These are phyloP conservation scores for Tuber microsphaerosporum DNA, from an alignment of 495 filamentous ascomycete genomes.

Conservation along the genomic window DNA sequence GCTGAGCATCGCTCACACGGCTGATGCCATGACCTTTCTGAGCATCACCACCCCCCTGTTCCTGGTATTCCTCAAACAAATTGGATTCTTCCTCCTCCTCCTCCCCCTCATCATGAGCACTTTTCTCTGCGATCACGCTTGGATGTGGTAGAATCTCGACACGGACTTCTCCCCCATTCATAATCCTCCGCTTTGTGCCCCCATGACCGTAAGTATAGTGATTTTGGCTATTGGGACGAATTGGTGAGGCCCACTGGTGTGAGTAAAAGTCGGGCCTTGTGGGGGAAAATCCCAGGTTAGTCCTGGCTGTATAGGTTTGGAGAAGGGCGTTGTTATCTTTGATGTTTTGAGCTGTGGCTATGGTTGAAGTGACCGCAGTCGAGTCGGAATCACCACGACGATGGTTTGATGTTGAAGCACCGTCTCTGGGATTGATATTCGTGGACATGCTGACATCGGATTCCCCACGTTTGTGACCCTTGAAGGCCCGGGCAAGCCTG, in stretches of 20 bases:
- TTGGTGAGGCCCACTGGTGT: conserved; percentile 11
- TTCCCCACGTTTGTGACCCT: conserved; percentile 34
- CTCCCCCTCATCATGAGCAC: not conserved
- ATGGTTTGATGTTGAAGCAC: conserved; percentile 19
- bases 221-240: conserved; percentile 13
- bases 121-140: conserved; percentile 3
- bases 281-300: not conserved
- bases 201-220: conserved; percentile 19
- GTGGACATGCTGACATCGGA: conserved; percentile 38
- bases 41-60: not conserved
- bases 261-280: conserved; percentile 15
- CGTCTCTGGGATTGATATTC: conserved; percentile 17
- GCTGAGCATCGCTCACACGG: not conserved
- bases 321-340: conserved; percentile 20
- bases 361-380: conserved; percentile 7
- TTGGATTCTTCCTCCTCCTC: not conserved
- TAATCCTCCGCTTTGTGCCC: conserved; percentile 21
- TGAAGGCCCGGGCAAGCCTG: conserved; percentile 37
- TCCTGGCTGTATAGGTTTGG: not conserved
- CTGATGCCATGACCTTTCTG: not conserved
- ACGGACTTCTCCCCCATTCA: conserved; percentile 38
- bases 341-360: conserved; percentile 4
- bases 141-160: conserved; percentile 36
- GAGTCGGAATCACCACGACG: not conserved
- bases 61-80: not conserved